Base-by-base conservation (phyloP, 192 early-diverging fungal species). In the Kappamyces sp. region DNA sequence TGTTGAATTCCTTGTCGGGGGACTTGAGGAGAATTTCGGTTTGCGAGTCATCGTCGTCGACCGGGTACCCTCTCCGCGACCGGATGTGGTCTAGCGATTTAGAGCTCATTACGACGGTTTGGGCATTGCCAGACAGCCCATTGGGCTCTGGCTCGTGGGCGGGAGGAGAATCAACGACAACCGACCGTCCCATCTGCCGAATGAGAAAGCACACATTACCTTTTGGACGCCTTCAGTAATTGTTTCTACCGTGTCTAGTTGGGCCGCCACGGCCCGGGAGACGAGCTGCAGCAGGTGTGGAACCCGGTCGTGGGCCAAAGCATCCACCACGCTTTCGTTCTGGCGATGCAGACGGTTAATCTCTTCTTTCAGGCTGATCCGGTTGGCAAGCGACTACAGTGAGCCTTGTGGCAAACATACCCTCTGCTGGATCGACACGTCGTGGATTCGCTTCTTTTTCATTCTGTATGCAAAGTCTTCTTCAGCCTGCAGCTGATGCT, bases 151-250 rank as follows among this genome's bases (percentile, higher is more conserved):
- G 23, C 23, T 23, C 23, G 23, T 23, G 23, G 23, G 23, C 23
- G 23, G 23, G 23, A 23, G 23, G 23, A 23, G 23, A 23, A 23
- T 23, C 23, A 23, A 23, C 23, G 23, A 0, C 23, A 23, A 23
- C 23, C 23, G 23, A 23, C 0, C 23, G 23, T 23, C 23, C 23
- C 23, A 23, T 23, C 23, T 23, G 23, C 23, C 23, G 23, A 23
- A 23, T 23, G 23, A 23, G 23, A 23, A 23, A 23, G 23, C 23
- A 23, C 23, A 23, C 23, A 0, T 23, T 65, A 79, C 73, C 65
- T 79, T 81, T 49, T 79, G 75, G 42, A 81, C 41, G 3, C 79
- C 79, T 62, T 81, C 79, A 12, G 66, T 58, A 39, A 81, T 65
- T 3, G 61, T 65, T 34, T 81, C 79, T 61, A 72, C 74, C 32